Evolutionary conservation across 2,329 filamentous ascomycete genomes (phyloP), one percentile per base, ranked within the genome.

Genomic region (Pseudocercospora musae): DNA sequence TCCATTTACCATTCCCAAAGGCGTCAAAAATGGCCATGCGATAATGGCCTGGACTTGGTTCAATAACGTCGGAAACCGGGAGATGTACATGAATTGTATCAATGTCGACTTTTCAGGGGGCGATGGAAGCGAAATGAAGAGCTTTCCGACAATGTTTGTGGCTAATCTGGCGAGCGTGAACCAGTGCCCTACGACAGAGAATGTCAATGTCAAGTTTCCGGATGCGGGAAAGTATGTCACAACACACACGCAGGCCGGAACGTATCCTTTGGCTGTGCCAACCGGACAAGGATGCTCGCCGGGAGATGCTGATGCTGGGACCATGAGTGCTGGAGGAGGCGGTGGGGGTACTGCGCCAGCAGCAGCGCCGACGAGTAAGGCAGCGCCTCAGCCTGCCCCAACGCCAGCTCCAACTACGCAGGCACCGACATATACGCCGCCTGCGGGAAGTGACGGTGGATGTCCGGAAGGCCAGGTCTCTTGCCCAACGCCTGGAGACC

Each of bases 81-180:
- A 98, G 75, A 92, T 96, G 84, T 97, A 98, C 83, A 96, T 96
- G 92, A 96, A 96, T 83, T 99, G 94, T 70, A 91, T 89, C 0
- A 86, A 91, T 0, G 76, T 96, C 53, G 84, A 81, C 0, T 82
- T 98, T 23, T 85, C 85, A 0, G 78, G 76, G 3, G 78, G 78
- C 21, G 84, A 86, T 48, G 70, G 85, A 60, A 76, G 80, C 1
- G 84, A 84, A 67, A 84, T 88, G 65, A 74, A 85, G 42, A 75
- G 78, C 0, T 87, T 96, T 11, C 91, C 92, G 0, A 80, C 87
- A 61, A 89, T 96, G 85, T 88, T 92, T 58, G 82, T 88, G 0
- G 88, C 89, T 70, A 96, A 95, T 77, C 78, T 92, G 63, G 75
- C 72, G 52, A 82, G 82, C 61, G 77, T 70, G 25, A 59, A 66